Conservation (phyloP, 345 rosid genomes). For the thale cress (Arabidopsis thaliana) region TAIR10.1 NC_003075.7:12782501-12783000, state of each 20-base stretch:
- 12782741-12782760: not conserved
- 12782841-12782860: conserved; percentile 97
- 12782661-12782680: conserved; percentile 73
- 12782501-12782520: conserved; percentile 69
- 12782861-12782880: conserved; percentile 75
- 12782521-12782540: conserved; percentile 60
- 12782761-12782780: not conserved
- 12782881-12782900: conserved; percentile 85
- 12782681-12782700: not conserved
- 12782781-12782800: not conserved
- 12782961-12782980: conserved; percentile 5
- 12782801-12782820: conserved; percentile 15
- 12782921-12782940: conserved; percentile 30
- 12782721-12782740: conserved; percentile 6
- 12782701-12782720: not conserved
- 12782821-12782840: conserved; percentile 97
- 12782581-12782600: conserved; percentile 63
- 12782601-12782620: conserved; percentile 60
- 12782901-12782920: conserved; percentile 99
- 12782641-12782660: conserved; percentile 71
- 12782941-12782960: conserved; percentile 1
- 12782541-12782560: conserved; percentile 69
- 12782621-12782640: conserved; percentile 81
- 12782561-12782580: conserved; percentile 52
- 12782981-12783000: not conserved